phyloP scores from a whole-genome alignment of 345 rosid genomes.

The Aurinia saxatilis region DNA sequence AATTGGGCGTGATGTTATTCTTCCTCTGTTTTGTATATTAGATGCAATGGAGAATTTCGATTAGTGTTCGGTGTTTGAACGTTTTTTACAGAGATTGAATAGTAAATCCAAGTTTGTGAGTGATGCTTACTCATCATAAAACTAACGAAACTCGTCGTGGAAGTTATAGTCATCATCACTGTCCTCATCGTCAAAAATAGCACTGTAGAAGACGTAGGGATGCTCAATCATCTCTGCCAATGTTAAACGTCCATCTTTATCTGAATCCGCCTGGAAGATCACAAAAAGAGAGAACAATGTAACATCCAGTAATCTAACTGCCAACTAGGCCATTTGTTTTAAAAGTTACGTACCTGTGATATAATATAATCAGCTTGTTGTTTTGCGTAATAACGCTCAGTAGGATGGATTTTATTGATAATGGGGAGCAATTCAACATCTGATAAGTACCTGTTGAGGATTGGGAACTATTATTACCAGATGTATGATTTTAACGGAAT shows the following conservation, averaged over 20 bases:
- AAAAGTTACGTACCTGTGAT: conserved; percentile 52
- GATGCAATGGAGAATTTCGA: neutral
- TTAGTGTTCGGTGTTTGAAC: neutral
- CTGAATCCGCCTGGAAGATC: conserved; percentile 67
- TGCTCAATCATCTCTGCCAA: conserved; percentile 82
- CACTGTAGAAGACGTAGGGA: conserved; percentile 92
- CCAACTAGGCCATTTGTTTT: neutral
- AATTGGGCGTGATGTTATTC: conserved; percentile 13
- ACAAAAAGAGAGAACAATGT: conserved; percentile 5
- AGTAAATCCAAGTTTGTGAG: neutral
- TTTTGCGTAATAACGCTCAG: conserved; percentile 87
- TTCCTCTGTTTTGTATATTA: neutral
- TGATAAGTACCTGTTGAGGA: conserved; percentile 48
- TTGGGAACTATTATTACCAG: conserved; percentile 6
- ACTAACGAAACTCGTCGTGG: conserved; percentile 90
- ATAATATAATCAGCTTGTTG: conserved; percentile 90
- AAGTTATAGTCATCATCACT: conserved; percentile 44
- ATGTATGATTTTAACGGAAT: neutral
- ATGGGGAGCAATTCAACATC: conserved; percentile 68
- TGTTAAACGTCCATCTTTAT: conserved; percentile 76
- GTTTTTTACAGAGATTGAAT: neutral
- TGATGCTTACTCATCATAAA: conserved; percentile 22
- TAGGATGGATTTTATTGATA: conserved; percentile 88
- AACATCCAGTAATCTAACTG: neutral
- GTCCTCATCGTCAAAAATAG: conserved; percentile 76